Evolutionary conservation across 345 rosid genomes (phyloP).

Genomic region (Arabidopsis suecica): DNA sequence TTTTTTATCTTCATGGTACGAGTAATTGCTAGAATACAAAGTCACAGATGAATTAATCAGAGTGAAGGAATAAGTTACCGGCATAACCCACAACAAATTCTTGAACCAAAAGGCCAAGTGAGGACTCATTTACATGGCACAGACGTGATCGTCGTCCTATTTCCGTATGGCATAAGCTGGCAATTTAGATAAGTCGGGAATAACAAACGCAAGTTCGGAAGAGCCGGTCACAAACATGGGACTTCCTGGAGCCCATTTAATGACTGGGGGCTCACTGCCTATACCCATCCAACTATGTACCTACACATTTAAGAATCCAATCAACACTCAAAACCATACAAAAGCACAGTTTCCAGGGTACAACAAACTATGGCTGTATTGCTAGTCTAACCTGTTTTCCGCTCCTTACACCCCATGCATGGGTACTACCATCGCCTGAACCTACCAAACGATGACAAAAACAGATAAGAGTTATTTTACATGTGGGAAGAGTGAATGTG

Average conservation of each 20-base stretch:
- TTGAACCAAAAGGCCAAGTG: background rate
- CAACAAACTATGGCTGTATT: conserved; percentile 10
- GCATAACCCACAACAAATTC: background rate
- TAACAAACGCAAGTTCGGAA: conserved; percentile 82
- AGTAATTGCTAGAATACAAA: background rate
- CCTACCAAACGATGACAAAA: conserved; percentile 52
- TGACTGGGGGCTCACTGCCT: conserved; percentile 75
- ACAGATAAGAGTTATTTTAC: conserved; percentile 6
- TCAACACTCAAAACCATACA: conserved; percentile 3
- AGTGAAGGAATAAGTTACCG: background rate
- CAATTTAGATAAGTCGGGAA: conserved; percentile 88
- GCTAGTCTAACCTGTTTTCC: conserved; percentile 78
- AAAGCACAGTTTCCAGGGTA: background rate
- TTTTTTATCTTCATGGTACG: background rate
- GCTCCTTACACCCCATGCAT: conserved; percentile 89
- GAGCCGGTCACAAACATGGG: conserved; percentile 94
- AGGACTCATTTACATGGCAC: background rate
- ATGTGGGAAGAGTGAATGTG: background rate
- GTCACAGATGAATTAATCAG: background rate
- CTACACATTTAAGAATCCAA: conserved; percentile 45
- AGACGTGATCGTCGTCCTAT: conserved; percentile 18
- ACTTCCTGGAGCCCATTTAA: conserved; percentile 95
- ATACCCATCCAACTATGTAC: conserved; percentile 85
- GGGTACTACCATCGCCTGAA: conserved; percentile 88
- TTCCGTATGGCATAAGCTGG: conserved; percentile 88